Percentiles rank a stretch among this genome's conserved stretches.
Conservation (phyloP, 2,329 filamentous ascomycete species). For the Fusarium nelsonii region DNA sequence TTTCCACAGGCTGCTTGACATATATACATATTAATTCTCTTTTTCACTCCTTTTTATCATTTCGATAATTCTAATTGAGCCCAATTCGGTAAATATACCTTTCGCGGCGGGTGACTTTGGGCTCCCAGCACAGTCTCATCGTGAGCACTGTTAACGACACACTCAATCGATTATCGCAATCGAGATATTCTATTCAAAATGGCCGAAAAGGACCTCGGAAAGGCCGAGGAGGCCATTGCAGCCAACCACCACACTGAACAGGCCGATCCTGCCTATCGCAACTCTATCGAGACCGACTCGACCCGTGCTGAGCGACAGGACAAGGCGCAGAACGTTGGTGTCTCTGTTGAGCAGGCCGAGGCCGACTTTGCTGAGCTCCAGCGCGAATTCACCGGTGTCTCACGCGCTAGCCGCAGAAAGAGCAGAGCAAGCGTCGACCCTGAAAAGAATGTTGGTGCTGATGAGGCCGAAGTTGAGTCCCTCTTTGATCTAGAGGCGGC, state of each 20-base stretch:
- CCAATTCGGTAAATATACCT: not conserved
- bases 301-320: constrained; percentile 43
- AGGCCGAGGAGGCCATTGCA: constrained; percentile 49
- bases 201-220: constrained; percentile 49
- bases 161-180: not conserved
- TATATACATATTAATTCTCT: constrained; percentile 16
- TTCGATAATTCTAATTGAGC: not conserved
- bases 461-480: constrained; percentile 59
- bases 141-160: constrained; percentile 26
- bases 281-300: constrained; percentile 48
- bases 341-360: constrained; percentile 76
- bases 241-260: constrained; percentile 47
- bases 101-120: constrained; percentile 47
- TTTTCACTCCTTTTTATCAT: not conserved
- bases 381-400: constrained; percentile 69
- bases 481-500: constrained; percentile 81
- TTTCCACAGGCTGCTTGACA: constrained; percentile 11
- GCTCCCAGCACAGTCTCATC: constrained; percentile 44
- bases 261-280: constrained; percentile 42
- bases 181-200: constrained; percentile 24
- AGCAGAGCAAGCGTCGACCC: constrained; percentile 59
- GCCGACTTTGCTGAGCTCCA: constrained; percentile 78
- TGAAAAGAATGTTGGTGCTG: constrained; percentile 65
- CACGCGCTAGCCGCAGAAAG: constrained; percentile 60
- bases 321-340: constrained; percentile 55